These are phyloP conservation scores for Sordariomycetes sp. DNA, from an alignment of 2,329 filamentous ascomycete species.

Conservation along the genomic window DNA sequence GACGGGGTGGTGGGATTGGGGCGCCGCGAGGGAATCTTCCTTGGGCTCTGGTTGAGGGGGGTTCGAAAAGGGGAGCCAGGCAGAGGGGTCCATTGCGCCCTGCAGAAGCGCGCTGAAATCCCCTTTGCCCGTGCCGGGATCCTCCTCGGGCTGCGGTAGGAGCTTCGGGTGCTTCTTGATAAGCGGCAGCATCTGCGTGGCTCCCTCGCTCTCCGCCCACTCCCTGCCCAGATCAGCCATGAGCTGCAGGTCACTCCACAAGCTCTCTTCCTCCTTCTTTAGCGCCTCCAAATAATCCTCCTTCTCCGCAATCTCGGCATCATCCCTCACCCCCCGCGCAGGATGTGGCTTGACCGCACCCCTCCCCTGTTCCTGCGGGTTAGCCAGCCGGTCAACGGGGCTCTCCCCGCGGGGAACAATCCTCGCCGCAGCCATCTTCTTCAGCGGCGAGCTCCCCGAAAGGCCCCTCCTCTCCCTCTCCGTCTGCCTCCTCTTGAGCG, in stretches of 20 bases:
- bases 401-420: constrained; percentile 13
- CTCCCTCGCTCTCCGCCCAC: neutral
- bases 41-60: constrained; percentile 13
- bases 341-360: constrained; percentile 14
- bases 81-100: constrained; percentile 34
- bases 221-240: constrained; percentile 12
- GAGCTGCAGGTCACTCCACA: constrained; percentile 46
- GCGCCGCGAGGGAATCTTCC: constrained; percentile 20
- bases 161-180: constrained; percentile 21
- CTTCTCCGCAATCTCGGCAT: constrained; percentile 32
- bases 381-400: neutral
- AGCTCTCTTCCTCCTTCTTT: constrained; percentile 35
- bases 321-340: constrained; percentile 25
- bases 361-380: constrained; percentile 2
- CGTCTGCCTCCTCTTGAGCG: constrained; percentile 1
- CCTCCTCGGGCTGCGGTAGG: constrained; percentile 13
- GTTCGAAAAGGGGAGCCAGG: constrained; percentile 36
- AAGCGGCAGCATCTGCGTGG: constrained; percentile 3
- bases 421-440: constrained; percentile 23
- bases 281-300: constrained; percentile 38
- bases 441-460: constrained; percentile 35
- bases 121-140: constrained; percentile 5
- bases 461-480: constrained; percentile 20
- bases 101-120: constrained; percentile 29
- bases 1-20: constrained; percentile 50